Evolutionary conservation across 345 rosid genomes (phyloP).

Genomic region (Nasturtium officinale): DNA sequence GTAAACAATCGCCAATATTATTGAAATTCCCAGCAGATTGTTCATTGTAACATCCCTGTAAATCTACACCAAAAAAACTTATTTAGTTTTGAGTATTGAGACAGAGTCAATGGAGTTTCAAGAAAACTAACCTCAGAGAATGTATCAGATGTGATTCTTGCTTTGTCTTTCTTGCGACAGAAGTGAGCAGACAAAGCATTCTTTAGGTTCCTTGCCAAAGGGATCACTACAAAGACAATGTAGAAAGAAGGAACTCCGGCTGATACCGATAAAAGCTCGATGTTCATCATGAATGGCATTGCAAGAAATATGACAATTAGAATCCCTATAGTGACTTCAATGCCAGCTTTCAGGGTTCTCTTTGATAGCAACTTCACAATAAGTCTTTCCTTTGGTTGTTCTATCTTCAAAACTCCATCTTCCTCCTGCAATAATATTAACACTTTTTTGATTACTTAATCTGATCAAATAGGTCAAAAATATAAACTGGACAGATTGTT

Average conservation of each 20-base stretch:
- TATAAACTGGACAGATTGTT: background rate
- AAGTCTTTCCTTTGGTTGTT: slow-evolving; percentile 17
- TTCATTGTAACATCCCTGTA: slow-evolving; percentile 41
- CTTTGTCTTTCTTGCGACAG: slow-evolving; percentile 31
- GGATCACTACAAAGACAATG: slow-evolving; percentile 30
- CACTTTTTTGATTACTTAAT: background rate
- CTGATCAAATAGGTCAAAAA: background rate
- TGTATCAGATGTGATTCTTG: slow-evolving; percentile 33
- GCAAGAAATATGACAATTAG: slow-evolving; percentile 37
- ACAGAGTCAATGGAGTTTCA: background rate
- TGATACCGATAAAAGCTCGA: slow-evolving; percentile 25
- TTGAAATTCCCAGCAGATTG: slow-evolving; percentile 34
- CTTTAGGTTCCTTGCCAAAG: slow-evolving; percentile 37
- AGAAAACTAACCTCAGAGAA: slow-evolving; percentile 35
- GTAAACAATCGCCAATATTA: slow-evolving; percentile 39
- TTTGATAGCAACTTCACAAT: slow-evolving; percentile 20
- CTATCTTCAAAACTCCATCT: slow-evolving; percentile 24
- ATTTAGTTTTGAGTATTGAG: background rate
- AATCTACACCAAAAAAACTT: slow-evolving; percentile 9
- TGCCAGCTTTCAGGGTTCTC: slow-evolving; percentile 19
- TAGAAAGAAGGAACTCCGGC: slow-evolving; percentile 44
- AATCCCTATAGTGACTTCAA: slow-evolving; percentile 35
- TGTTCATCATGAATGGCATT: slow-evolving; percentile 40
- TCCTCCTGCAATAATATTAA: slow-evolving; percentile 15
- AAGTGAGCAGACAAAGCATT: slow-evolving; percentile 37